A percentile compares a stretch with the other conserved stretches of the same genome.
Conservation (phyloP, 306 rosid genomes). For the Glycyrrhiza uralensis region DNA sequence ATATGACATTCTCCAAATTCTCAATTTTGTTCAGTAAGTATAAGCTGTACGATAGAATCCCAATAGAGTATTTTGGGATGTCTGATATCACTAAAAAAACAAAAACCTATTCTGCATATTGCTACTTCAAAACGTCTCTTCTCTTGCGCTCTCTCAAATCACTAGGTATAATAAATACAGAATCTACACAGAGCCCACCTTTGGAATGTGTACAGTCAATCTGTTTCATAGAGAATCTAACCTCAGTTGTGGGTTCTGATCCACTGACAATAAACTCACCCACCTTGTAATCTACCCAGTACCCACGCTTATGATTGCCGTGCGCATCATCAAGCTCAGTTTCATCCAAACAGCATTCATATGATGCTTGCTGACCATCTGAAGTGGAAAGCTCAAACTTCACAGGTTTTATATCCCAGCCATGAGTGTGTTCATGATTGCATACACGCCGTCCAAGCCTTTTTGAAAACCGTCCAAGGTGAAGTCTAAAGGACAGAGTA, state of each 20-base stretch:
- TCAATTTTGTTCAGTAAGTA: constrained; percentile 25
- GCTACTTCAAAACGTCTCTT: constrained; percentile 47
- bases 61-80: constrained; percentile 26
- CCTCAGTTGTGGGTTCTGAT: constrained; percentile 57
- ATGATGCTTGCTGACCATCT: constrained; percentile 67
- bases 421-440: constrained; percentile 83
- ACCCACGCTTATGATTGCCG: constrained; percentile 72
- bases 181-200: constrained; percentile 95
- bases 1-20: constrained; percentile 36
- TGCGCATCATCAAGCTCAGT: constrained; percentile 42
- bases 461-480: constrained; percentile 74
- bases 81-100: constrained; percentile 25
- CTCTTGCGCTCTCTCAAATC: constrained; percentile 51
- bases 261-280: constrained; percentile 77
- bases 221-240: constrained; percentile 94
- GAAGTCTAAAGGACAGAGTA: constrained; percentile 81
- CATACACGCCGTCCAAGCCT: constrained; percentile 82
- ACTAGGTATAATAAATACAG: constrained; percentile 81
- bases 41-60: constrained; percentile 38
- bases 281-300: constrained; percentile 93
- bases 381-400: constrained; percentile 66
- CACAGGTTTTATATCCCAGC: constrained; percentile 87
- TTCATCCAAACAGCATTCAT: constrained; percentile 68
- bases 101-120: constrained; percentile 14
- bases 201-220: constrained; percentile 93